Percentiles rank a stretch among this genome's conserved stretches.
phyloP scores from a whole-genome alignment of 2,329 filamentous ascomycete genomes.

The Tolypocladium tundrense region DNA sequence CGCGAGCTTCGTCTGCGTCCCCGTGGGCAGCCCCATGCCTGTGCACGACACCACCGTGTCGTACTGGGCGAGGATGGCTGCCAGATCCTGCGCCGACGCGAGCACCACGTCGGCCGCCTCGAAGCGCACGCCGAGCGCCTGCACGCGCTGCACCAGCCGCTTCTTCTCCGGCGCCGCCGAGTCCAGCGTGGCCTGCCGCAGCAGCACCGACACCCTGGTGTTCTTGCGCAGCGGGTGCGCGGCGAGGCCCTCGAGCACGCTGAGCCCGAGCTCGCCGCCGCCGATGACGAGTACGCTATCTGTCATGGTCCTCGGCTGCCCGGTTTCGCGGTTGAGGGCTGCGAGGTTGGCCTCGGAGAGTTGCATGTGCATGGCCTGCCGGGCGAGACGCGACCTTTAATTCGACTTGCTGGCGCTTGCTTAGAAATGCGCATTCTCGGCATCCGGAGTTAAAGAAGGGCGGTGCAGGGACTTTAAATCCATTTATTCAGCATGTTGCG shows the following conservation, averaged over 20 bases:
- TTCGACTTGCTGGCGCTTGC: background rate
- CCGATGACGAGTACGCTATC: constrained; percentile 47
- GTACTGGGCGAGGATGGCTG: constrained; percentile 31
- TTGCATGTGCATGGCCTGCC: background rate
- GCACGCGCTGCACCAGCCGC: constrained; percentile 21
- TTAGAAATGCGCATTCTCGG: background rate
- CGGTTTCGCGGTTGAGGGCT: constrained; percentile 4
- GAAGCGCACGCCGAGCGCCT: constrained; percentile 26
- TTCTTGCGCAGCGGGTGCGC: constrained; percentile 29
- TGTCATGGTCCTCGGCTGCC: constrained; percentile 9
- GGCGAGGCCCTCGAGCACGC: constrained; percentile 41
- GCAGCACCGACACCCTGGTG: constrained; percentile 37
- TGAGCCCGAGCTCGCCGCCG: constrained; percentile 54
- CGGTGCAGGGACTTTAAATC: background rate
- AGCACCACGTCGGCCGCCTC: constrained; percentile 34
- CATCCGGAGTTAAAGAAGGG: background rate
- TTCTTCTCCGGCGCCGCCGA: constrained; percentile 26
- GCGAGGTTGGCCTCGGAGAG: constrained; percentile 6
- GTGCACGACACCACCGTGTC: constrained; percentile 49
- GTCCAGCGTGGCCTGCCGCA: constrained; percentile 38
- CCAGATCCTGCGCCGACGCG: constrained; percentile 25
- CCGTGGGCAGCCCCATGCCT: constrained; percentile 46
- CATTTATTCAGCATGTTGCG: background rate
- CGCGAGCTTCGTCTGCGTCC: constrained; percentile 47
- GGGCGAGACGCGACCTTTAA: too few species aligned